Base-by-base conservation (phyloP, 2,329 filamentous ascomycete genomes). In the Nothopassalora personata region DNA sequence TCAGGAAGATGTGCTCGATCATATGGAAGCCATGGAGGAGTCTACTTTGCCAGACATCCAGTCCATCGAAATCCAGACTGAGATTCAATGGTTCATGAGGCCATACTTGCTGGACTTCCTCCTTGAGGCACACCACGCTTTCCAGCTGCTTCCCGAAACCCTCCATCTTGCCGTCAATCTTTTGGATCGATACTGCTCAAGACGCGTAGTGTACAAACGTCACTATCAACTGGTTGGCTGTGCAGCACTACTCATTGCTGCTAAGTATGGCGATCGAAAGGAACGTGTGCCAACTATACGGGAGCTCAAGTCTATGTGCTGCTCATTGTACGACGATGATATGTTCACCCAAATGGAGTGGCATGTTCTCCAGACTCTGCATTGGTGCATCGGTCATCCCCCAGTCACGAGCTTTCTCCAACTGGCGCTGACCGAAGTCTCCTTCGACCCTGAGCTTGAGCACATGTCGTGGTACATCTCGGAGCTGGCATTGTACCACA, bases 281-380 rank as follows among this genome's bases (percentile, higher is more conserved):
- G 94, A 99, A 72, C 86, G 92, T 54, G 94, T 99, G n/a, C 94
- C 94, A 4, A 94, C 95, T 65, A 95, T 99, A 73, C 87, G 91
- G 73, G 94, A 99, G 75, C 82, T 99, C 65, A 96, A 96, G 83
- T 95, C 93, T 67, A 97, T 99, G 94, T 99, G 94, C 83, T 97
- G 94, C 78, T 92, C 90, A 39, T 83, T 97, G 43, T 99, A 99
- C 77, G 94, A 99, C 70, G 91, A 96, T 53, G 93, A 96, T 78
- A 99, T 99, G 94, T 99, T 99, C 79, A 93, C 92, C 10, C 94
- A 99, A 77, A 99, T 99, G 94, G 94, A 99, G 79, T 97, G 95
- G 92, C 94, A 99, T 75, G 93, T 99, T 39, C 83, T 99, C 68
- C 95, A 97, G 78, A 99, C 94, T 1, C 84, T 99, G 60, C 91